Percentiles rank a stretch among this genome's conserved stretches.
phyloP scores from a whole-genome alignment of 495 filamentous ascomycete genomes.

The Aspergillus conjunctus region DNA sequence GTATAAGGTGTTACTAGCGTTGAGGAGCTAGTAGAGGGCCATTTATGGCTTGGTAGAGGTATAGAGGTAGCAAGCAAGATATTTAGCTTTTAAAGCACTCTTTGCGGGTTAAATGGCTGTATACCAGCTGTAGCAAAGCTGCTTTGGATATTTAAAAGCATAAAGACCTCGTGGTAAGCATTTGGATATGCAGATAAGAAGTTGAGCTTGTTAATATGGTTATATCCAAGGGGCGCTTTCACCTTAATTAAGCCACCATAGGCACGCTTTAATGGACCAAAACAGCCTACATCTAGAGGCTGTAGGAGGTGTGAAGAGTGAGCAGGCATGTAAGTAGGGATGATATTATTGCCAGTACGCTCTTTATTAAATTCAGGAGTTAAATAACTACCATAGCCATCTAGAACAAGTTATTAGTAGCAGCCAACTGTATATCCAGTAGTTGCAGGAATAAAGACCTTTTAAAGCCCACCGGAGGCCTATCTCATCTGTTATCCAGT shows the following conservation, averaged over 20 bases:
- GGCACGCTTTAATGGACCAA: constrained; percentile 18
- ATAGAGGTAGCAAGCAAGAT: too few relatives aligned
- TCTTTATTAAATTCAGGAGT: constrained; percentile 29
- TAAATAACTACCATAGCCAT: constrained; percentile 32
- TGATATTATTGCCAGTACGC: constrained; percentile 27
- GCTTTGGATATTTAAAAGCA: constrained; percentile 16
- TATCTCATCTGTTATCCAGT: constrained; percentile 38
- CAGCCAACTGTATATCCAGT: neutral
- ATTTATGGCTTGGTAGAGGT: too few relatives aligned
- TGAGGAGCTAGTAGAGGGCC: too few relatives aligned
- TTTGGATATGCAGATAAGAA: constrained; percentile 21
- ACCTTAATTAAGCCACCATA: constrained; percentile 16
- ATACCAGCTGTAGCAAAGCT: too few relatives aligned
- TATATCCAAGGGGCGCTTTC: constrained; percentile 16
- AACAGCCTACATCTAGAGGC: constrained; percentile 14
- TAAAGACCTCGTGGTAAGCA: constrained; percentile 15
- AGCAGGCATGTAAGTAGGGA: constrained; percentile 29
- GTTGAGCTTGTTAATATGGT: constrained; percentile 24
- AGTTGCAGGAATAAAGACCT: constrained; percentile 19
- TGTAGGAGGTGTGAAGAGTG: constrained; percentile 28
- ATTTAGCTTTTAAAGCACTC: too few relatives aligned
- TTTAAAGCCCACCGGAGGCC: constrained; percentile 22
- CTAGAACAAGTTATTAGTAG: constrained; percentile 3
- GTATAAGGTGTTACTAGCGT: too few relatives aligned
- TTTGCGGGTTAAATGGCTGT: too few relatives aligned